Conservation (phyloP, 352 stramenopile species). For the Phytophthora melonis region DNA sequence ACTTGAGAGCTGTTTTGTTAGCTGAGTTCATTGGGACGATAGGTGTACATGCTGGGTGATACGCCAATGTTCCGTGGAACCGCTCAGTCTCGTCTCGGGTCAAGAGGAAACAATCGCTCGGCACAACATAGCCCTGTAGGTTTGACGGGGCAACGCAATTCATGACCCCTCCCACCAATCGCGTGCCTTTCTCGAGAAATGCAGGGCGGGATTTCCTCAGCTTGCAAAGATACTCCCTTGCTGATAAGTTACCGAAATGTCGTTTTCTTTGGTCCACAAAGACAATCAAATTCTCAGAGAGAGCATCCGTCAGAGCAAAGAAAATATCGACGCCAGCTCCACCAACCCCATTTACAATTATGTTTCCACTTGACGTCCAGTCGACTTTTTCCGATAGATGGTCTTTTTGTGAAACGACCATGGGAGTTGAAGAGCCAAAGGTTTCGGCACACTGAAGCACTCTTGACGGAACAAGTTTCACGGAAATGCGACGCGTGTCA, state of each 20-base stretch:
- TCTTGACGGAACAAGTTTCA: too few species aligned
- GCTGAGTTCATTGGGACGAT: constrained; percentile 40
- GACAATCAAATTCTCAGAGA: neutral
- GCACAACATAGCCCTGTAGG: too few species aligned
- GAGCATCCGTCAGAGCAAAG: neutral
- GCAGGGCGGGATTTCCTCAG: neutral
- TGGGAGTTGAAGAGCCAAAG: too few species aligned
- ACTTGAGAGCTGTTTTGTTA: constrained; percentile 35
- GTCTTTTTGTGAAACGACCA: too few species aligned
- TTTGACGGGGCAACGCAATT: neutral
- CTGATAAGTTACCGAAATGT: neutral
- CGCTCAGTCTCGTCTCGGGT: constrained; percentile 33
- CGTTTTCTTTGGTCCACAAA: neutral
- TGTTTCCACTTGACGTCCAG: neutral
- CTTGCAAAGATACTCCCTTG: neutral
- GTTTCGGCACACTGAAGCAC: too few species aligned
- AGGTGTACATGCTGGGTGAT: constrained; percentile 42
- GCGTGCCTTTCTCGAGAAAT: neutral
- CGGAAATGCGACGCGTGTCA: too few species aligned
- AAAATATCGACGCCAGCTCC: neutral
- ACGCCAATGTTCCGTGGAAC: constrained; percentile 39
- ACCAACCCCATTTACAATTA: neutral
- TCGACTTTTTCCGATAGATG: neutral
- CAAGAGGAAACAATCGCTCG: constrained; percentile 16
- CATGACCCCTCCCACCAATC: neutral